Percentiles rank a stretch among this genome's conserved stretches.
Conservation (phyloP, 208 protist species). For the Trypanosoma lewisi region DNA sequence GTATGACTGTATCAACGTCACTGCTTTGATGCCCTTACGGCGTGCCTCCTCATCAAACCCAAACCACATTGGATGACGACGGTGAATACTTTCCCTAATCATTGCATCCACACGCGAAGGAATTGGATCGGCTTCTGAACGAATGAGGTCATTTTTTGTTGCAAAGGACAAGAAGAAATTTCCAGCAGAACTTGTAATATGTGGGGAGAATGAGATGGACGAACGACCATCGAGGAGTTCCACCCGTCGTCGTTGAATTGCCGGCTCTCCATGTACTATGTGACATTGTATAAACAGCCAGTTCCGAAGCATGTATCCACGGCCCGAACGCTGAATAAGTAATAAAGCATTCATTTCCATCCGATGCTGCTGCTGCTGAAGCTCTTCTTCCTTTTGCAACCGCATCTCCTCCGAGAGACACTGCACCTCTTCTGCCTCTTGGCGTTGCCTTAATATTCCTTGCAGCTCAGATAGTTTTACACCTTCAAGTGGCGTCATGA, state of each 20-base stretch:
- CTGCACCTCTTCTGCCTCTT: conserved; percentile 27
- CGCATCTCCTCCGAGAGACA: conserved; percentile 21
- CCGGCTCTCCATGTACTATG: conserved; percentile 12
- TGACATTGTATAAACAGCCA: conserved; percentile 29
- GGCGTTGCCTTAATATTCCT: conserved; percentile 21
- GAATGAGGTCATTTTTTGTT: not conserved
- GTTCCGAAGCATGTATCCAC: conserved; percentile 32
- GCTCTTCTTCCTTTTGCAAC: conserved; percentile 29
- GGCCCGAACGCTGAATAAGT: conserved; percentile 52
- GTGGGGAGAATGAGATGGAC: not conserved
- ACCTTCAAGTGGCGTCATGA: conserved; percentile 45
- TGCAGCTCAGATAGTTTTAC: conserved; percentile 53
- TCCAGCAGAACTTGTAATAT: not conserved
- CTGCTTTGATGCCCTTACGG: conserved; percentile 15
- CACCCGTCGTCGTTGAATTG: conserved; percentile 22
- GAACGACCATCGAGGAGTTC: conserved; percentile 10
- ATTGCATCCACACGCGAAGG: not conserved
- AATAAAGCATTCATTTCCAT: conserved; percentile 37
- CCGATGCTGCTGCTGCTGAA: conserved; percentile 34
- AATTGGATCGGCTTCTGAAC: conserved; percentile 18
- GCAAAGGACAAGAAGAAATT: not conserved
- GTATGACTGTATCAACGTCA: conserved; percentile 33
- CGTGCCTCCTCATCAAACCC: conserved; percentile 12
- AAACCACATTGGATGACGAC: conserved; percentile 46
- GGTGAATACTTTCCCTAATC: conserved; percentile 27